These are phyloP conservation scores for Kodamaea fungicola DNA, from an alignment of 1,139 yeast genomes.

Conservation along the genomic window DNA sequence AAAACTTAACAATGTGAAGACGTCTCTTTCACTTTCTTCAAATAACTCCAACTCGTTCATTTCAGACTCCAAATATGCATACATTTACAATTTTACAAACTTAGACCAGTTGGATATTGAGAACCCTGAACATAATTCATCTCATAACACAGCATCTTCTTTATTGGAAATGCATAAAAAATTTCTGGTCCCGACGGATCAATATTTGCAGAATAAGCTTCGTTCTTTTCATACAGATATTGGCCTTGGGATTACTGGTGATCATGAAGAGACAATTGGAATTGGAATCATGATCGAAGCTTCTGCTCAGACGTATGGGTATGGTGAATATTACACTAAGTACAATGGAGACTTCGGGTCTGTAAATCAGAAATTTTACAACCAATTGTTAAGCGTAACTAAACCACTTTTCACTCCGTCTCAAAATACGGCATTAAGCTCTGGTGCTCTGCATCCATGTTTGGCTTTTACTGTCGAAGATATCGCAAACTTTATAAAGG, in stretches of 20 bases:
- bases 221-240: slow-evolving; percentile 16
- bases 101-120: slow-evolving; percentile 28
- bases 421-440: slow-evolving; percentile 15
- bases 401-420: slow-evolving; percentile 25
- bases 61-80: slow-evolving; percentile 33
- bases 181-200: slow-evolving; percentile 40
- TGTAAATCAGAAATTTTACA: slow-evolving; percentile 21
- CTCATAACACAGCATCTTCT: slow-evolving; percentile 11
- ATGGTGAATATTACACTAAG: slow-evolving; percentile 9
- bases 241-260: slow-evolving; percentile 20
- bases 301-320: neutral
- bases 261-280: slow-evolving; percentile 3
- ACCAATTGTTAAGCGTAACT: slow-evolving; percentile 17
- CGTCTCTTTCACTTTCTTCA: slow-evolving; percentile 35
- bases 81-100: slow-evolving; percentile 37
- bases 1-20: slow-evolving; percentile 9
- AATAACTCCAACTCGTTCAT: slow-evolving; percentile 40
- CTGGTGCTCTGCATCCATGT: slow-evolving; percentile 21
- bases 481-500: slow-evolving; percentile 24
- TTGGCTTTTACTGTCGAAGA: slow-evolving; percentile 32
- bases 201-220: slow-evolving; percentile 26
- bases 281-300: neutral
- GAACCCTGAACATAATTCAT: slow-evolving; percentile 13
- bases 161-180: slow-evolving; percentile 35
- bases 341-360: slow-evolving; percentile 16